Base-by-base conservation (phyloP, 192 early-diverging fungal species). In the Coemansia sp. region DNA sequence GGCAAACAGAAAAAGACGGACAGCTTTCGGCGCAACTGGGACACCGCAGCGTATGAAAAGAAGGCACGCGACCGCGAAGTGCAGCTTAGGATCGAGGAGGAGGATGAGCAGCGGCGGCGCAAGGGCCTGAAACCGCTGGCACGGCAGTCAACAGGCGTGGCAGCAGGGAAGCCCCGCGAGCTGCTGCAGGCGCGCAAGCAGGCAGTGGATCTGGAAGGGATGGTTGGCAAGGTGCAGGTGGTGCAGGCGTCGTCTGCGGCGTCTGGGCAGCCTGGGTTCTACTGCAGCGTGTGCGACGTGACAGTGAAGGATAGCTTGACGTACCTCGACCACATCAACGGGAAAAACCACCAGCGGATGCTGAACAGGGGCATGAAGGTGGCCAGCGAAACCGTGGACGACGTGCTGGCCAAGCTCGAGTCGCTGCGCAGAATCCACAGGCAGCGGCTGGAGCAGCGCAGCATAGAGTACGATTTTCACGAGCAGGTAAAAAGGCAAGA, bases 321-420 rank as follows among this genome's bases (percentile, higher is more conserved):
- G 49, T 98, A 90, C 57, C 80, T 97, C 62, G 95, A 96, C 71
- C 95, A 98, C 62, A 90, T 93, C 57, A 98, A 96, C 73, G 92
- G 93, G 63, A 85, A 85, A 63, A 92, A 91, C 60, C 96, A 98
- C 85, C 90, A 94, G 73, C 85, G 85, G 50, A 88, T 89, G 58
- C 64, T 95, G 25, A 93, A 93, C 20, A 84, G 91, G 67, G 87
- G 89, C 1, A 94, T 91, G 87, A 90, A 90, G 60, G 93, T 95
- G 0, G 92, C 91, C 33, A 84, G 87, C 4, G 89, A 89, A 31
- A 89, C 88, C 3, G 71, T 91, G 0, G 88, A 88, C 10, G 89
- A 94, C 67, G 93, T 98, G 0, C 70, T 86, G 66, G 86, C 85
- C 7, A 85, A 89, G 59, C 70, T 98, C 18, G 86, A 83, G 59